Evolutionary conservation across 225 moss, liverwort and hornwort species (phyloP), one percentile per base, ranked within the genome.

Genomic region (Sphagnum contortum): DNA sequence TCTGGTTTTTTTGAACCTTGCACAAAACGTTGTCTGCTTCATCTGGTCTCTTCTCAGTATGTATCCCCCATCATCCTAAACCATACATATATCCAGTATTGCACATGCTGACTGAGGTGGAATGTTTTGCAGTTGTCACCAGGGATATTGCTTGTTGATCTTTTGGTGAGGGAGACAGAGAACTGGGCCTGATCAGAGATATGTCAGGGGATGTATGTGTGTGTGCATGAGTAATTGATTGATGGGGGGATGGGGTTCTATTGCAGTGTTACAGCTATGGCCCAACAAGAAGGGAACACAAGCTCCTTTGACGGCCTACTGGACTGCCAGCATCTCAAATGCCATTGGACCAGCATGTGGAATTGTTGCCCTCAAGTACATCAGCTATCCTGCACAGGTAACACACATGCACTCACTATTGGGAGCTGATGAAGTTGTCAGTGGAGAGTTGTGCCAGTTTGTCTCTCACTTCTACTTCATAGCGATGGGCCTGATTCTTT

Each of bases 371-470:
- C 69, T 98, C 69, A 98, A 85, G 75, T 98, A 91, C 45, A 93
- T 98, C 72, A 98, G 98, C 82, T 98, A 87, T 63, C 98, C 98
- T 45, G 98, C 98, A 3, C 98, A 98, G 96, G 96, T 96, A 72
- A 56, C 8, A 3, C n/a, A 29, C 1, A 29, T 29, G 29, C 29
- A 29, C 29, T 29, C 29, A 29, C 29, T 29, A 29, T 29, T 29
- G 29, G 29, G 29, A 29, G 29, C 29, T 29, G 29, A 29, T 29
- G 29, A 29, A 29, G 29, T 29, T 29, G 29, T 29, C 29, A 29
- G 29, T 29, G 29, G 29, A 1, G 29, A 29, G 29, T 29, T 29
- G 29, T 29, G 29, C 29, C 29, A 29, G 29, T 29, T 29, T 0
- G 29, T 29, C 29, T 29, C 1, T 29, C 29, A 29, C 29, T 29